Conservation (phyloP, 208 protist species). For the Wallacemonas sp. region DNA sequence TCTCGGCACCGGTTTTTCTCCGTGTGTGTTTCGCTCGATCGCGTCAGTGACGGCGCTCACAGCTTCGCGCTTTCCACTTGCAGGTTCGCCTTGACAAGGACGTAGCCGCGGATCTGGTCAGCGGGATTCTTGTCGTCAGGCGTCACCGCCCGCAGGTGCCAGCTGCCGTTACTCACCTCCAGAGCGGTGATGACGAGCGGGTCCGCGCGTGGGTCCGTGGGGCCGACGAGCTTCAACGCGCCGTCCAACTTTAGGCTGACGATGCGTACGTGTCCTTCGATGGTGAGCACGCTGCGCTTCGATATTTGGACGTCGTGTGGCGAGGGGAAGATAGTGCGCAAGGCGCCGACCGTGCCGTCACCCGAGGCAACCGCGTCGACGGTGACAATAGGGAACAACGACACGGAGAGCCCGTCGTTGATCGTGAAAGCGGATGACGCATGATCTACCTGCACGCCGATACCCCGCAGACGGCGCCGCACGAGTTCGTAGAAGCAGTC, state of each 20-base stretch:
- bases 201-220: slow-evolving; percentile 8
- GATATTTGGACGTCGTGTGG: slow-evolving; percentile 55
- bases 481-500: slow-evolving; percentile 62
- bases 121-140: slow-evolving; percentile 11
- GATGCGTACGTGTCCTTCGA: slow-evolving; percentile 71
- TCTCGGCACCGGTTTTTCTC: neutral
- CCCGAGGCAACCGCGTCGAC: slow-evolving; percentile 20
- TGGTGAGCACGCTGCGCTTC: slow-evolving; percentile 57
- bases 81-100: slow-evolving; percentile 45
- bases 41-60: neutral
- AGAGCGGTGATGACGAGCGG: slow-evolving; percentile 45
- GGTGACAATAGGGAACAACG: slow-evolving; percentile 48
- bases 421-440: slow-evolving; percentile 5
- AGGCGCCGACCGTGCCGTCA: slow-evolving; percentile 24
- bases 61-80: slow-evolving; percentile 27
- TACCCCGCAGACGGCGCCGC: slow-evolving; percentile 52
- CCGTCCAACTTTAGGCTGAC: slow-evolving; percentile 71
- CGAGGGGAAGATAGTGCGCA: slow-evolving; percentile 46
- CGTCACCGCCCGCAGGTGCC: slow-evolving; percentile 31
- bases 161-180: slow-evolving; percentile 49
- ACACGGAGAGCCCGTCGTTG: neutral
- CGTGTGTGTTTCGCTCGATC: neutral
- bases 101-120: slow-evolving; percentile 76
- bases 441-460: slow-evolving; percentile 34
- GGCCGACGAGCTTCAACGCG: slow-evolving; percentile 56